A percentile compares a stretch with the other conserved stretches of the same genome.
phyloP scores from a whole-genome alignment of 1,284 basidiomycete genomes.

The Ustilago sp. region DNA sequence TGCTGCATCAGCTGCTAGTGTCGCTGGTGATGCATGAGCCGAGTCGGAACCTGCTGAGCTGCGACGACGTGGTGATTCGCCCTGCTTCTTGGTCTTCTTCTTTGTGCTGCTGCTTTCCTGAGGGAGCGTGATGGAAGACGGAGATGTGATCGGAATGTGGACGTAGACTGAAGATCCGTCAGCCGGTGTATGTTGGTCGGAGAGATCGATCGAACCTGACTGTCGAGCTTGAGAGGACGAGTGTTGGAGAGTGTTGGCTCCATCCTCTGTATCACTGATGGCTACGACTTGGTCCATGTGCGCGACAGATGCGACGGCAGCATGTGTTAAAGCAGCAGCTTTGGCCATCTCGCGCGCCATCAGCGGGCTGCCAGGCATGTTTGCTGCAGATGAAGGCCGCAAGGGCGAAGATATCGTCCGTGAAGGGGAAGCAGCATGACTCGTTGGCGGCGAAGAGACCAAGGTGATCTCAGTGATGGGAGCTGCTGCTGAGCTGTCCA shows the following conservation, averaged over 20 bases:
- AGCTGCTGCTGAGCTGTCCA: conserved; percentile 27
- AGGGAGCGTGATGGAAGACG: background rate
- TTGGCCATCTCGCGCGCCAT: background rate
- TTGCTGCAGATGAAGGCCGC: conserved; percentile 17
- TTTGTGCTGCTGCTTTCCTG: conserved; percentile 11
- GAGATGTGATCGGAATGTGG: conserved; percentile 25
- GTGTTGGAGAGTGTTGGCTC: conserved; percentile 5
- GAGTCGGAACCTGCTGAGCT: conserved; percentile 22
- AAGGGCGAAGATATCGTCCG: conserved; percentile 19
- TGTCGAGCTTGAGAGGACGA: conserved; percentile 6
- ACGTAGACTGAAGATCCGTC: conserved; percentile 22
- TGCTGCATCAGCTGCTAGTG: conserved; percentile 33
- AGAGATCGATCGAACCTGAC: background rate
- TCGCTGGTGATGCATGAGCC: background rate
- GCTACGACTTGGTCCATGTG: conserved; percentile 12
- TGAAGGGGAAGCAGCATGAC: conserved; percentile 27
- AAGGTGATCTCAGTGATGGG: conserved; percentile 34
- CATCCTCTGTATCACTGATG: conserved; percentile 33
- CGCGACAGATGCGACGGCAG: background rate
- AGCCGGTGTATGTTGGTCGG: background rate
- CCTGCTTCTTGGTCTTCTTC: conserved; percentile 20
- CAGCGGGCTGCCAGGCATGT: conserved; percentile 9
- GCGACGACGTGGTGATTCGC: conserved; percentile 8
- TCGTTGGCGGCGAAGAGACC: conserved; percentile 34
- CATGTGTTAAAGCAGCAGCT: background rate